phyloP scores from a whole-genome alignment of 225 moss, liverwort and hornwort species.

The Asterella californica region DNA sequence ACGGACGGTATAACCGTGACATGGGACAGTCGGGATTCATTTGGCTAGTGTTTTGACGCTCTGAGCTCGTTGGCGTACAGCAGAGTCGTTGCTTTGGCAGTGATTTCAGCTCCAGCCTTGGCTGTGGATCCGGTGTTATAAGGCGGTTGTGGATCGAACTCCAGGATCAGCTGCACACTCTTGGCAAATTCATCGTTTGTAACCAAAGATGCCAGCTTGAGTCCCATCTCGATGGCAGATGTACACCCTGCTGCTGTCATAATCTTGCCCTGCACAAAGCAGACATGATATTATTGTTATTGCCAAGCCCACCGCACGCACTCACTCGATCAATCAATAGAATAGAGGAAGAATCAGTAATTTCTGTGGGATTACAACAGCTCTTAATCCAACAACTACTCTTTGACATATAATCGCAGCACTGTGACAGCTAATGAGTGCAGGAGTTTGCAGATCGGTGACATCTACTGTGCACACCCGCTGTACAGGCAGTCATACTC shows the following conservation, averaged over 20 bases:
- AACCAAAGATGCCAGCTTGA: conserved; percentile 33
- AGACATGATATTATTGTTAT: background rate
- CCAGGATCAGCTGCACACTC: conserved; percentile 33
- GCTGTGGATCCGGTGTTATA: conserved; percentile 29
- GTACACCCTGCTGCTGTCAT: conserved; percentile 45
- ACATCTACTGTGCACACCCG: no score
- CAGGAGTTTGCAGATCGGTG: no score
- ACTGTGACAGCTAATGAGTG: no score
- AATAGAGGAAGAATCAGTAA: background rate
- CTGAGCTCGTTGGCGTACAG: conserved; percentile 17
- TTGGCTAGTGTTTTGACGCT: conserved; percentile 7
- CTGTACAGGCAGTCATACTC: no score
- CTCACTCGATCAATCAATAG: background rate
- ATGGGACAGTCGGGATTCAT: background rate
- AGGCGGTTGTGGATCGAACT: conserved; percentile 45
- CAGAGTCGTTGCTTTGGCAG: conserved; percentile 11
- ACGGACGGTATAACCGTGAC: background rate
- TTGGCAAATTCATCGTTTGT: conserved; percentile 34
- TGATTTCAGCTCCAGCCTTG: conserved; percentile 39
- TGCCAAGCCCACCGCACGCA: no score
- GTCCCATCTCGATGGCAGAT: conserved; percentile 45
- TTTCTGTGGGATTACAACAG: no score
- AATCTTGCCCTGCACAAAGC: conserved; percentile 39
- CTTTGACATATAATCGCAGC: no score
- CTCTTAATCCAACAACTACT: no score